phyloP scores from a whole-genome alignment of 2,329 filamentous ascomycete genomes.

The Ceratocystiopsis brevicomis region DNA sequence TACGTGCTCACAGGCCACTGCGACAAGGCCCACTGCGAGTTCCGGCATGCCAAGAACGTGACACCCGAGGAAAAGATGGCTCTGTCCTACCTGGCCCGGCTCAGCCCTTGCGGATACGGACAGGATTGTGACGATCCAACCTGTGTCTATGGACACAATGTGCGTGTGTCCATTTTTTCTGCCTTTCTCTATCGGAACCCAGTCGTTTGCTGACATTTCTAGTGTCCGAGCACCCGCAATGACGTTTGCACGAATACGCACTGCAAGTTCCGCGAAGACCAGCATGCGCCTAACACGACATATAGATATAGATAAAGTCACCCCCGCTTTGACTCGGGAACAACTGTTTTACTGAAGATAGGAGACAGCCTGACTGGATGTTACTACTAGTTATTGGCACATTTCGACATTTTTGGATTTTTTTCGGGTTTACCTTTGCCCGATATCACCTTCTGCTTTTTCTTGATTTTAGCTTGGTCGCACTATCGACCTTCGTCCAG shows the following conservation, averaged over 20 bases:
- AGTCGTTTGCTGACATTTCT: not conserved
- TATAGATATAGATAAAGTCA: conserved; percentile 20
- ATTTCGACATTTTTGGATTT: not conserved
- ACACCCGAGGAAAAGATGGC: conserved; percentile 35
- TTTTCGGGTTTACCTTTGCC: too few species aligned
- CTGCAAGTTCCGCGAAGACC: conserved; percentile 34
- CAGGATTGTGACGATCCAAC: conserved; percentile 38
- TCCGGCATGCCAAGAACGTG: conserved; percentile 36
- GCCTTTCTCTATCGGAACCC: not conserved
- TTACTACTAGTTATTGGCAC: not conserved
- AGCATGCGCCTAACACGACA: conserved; percentile 39
- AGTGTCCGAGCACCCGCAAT: conserved; percentile 36
- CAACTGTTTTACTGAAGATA: not conserved
- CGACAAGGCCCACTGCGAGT: conserved; percentile 34
- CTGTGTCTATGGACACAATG: conserved; percentile 46
- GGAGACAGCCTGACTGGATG: not conserved
- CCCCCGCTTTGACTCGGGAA: conserved; percentile 3
- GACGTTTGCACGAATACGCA: conserved; percentile 32
- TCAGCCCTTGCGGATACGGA: conserved; percentile 37
- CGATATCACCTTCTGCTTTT: too few species aligned
- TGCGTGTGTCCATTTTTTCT: conserved; percentile 12
- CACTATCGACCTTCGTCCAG: too few species aligned
- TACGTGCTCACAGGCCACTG: conserved; percentile 41
- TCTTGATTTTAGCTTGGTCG: too few species aligned
- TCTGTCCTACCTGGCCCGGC: conserved; percentile 34